Evolutionary conservation across 768 basidiomycete species (phyloP).

Genomic region (Pleurotus djamor): DNA sequence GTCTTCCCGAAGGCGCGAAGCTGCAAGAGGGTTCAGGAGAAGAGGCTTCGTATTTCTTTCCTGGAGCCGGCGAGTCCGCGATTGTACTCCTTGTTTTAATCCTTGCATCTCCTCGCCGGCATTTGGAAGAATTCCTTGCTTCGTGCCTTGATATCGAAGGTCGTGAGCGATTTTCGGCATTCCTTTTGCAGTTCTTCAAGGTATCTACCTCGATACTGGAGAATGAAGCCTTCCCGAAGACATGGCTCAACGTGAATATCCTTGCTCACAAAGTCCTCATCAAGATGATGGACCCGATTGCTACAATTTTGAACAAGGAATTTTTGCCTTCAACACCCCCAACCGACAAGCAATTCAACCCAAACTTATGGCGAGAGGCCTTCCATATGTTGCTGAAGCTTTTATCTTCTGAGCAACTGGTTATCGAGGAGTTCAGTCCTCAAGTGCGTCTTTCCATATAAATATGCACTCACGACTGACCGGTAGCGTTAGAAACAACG

Average conservation of each 20-base stretch:
- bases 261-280: slow-evolving; percentile 85
- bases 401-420: slow-evolving; percentile 85
- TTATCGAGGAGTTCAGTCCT: slow-evolving; percentile 93
- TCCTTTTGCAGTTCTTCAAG: slow-evolving; percentile 79
- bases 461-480: slow-evolving; percentile 1
- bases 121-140: slow-evolving; percentile 78
- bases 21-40: slow-evolving; percentile 42
- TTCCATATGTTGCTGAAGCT: slow-evolving; percentile 83
- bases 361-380: slow-evolving; percentile 76
- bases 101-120: slow-evolving; percentile 73
- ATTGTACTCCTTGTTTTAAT: slow-evolving; percentile 82
- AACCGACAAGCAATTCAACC: slow-evolving; percentile 67
- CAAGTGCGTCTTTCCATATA: slow-evolving; percentile 52
- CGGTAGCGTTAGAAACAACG: slow-evolving; percentile 71
- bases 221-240: slow-evolving; percentile 85
- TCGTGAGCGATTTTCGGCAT: slow-evolving; percentile 65
- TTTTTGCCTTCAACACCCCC: slow-evolving; percentile 70
- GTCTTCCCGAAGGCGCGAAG: slow-evolving; percentile 54
- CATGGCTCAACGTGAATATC: slow-evolving; percentile 91
- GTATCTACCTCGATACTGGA: slow-evolving; percentile 79
- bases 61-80: slow-evolving; percentile 82
- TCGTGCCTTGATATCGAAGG: slow-evolving; percentile 88
- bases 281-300: slow-evolving; percentile 83
- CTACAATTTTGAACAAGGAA: slow-evolving; percentile 71
- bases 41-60: slow-evolving; percentile 58